A percentile compares a stretch with the other conserved stretches of the same genome.
Evolutionary conservation across 768 basidiomycete species (phyloP).

Genomic region (Mrakia frigida): DNA sequence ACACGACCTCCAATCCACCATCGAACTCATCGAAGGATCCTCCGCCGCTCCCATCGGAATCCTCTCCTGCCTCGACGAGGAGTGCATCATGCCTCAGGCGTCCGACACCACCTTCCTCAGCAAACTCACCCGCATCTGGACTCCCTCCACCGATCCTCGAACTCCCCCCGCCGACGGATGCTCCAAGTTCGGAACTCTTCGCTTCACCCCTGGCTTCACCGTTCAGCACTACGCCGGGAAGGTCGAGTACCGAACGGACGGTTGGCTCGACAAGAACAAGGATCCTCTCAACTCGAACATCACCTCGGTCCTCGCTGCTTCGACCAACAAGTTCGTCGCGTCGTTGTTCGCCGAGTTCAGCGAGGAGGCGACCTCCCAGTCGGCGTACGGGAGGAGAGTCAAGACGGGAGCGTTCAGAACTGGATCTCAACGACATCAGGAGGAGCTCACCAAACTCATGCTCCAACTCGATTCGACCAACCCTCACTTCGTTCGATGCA

Average conservation of each 20-base stretch:
- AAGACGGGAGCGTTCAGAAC: slow-evolving; percentile 98
- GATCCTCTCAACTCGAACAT: slow-evolving; percentile 96
- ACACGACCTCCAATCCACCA: slow-evolving; percentile 92
- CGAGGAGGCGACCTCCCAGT: slow-evolving; percentile 47
- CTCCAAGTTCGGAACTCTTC: slow-evolving; percentile 73
- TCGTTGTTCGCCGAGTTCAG: slow-evolving; percentile 76
- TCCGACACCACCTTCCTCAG: slow-evolving; percentile 90
- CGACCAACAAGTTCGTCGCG: slow-evolving; percentile 74
- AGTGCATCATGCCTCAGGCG: slow-evolving; percentile 99
- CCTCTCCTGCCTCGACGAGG: slow-evolving; percentile 88
- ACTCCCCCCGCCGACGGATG: slow-evolving; percentile 60
- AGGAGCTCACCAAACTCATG: slow-evolving; percentile 89
- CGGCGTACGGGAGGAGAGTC: slow-evolving; percentile 44
- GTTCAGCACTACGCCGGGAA: slow-evolving; percentile 94
- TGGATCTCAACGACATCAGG: slow-evolving; percentile 89
- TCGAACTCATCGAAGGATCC: slow-evolving; percentile 85
- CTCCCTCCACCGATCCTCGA: slow-evolving; percentile 17
- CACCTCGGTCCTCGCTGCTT: slow-evolving; percentile 75
- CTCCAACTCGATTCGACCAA: slow-evolving; percentile 84
- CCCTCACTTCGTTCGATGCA: slow-evolving; percentile 96
- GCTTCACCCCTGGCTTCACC: slow-evolving; percentile 83
- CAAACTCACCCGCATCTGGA: slow-evolving; percentile 79
- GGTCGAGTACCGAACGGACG: slow-evolving; percentile 91
- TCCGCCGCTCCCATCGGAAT: slow-evolving; percentile 71
- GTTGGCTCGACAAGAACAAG: slow-evolving; percentile 99